Conservation (phyloP, 2,329 filamentous ascomycete species). For the Drechslera avenae region DNA sequence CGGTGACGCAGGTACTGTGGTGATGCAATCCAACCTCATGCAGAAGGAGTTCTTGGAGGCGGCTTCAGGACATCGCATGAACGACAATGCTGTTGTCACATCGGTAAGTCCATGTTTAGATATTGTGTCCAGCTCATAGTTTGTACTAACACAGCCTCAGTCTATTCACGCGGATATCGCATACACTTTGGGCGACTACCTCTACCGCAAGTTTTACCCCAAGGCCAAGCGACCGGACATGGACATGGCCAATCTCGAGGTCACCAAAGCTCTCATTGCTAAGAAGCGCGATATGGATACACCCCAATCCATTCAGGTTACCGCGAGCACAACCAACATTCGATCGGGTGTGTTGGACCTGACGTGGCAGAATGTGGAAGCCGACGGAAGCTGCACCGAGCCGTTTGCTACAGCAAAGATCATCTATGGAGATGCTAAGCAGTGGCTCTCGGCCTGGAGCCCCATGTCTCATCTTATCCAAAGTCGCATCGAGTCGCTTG, state of each 20-base stretch:
- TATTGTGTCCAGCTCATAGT: conserved; percentile 40
- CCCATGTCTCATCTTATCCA: conserved; percentile 23
- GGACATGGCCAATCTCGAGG: conserved; percentile 47
- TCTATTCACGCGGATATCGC: conserved; percentile 44
- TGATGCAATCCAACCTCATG: conserved; percentile 16
- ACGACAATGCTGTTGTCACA: conserved; percentile 13
- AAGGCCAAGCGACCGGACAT: conserved; percentile 23
- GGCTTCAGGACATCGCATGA: conserved; percentile 49
- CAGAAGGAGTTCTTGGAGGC: conserved; percentile 15
- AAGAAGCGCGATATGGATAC: conserved; percentile 16
- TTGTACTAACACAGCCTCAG: neutral
- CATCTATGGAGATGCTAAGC: conserved; percentile 7
- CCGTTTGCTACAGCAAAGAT: conserved; percentile 12
- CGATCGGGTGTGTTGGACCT: conserved; percentile 6
- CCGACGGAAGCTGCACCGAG: conserved; percentile 1
- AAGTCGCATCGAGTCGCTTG: conserved; percentile 22
- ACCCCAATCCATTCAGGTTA: conserved; percentile 9
- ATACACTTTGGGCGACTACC: conserved; percentile 29
- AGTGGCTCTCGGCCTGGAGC: conserved; percentile 22
- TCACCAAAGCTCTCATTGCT: conserved; percentile 34
- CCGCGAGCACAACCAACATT: conserved; percentile 12
- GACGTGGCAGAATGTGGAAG: conserved; percentile 13
- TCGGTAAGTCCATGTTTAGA: conserved; percentile 29
- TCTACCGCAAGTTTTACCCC: conserved; percentile 20
- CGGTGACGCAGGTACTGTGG: conserved; percentile 2